phyloP scores from a whole-genome alignment of 257 asterid genomes.

The Jacaranda copaia region DNA sequence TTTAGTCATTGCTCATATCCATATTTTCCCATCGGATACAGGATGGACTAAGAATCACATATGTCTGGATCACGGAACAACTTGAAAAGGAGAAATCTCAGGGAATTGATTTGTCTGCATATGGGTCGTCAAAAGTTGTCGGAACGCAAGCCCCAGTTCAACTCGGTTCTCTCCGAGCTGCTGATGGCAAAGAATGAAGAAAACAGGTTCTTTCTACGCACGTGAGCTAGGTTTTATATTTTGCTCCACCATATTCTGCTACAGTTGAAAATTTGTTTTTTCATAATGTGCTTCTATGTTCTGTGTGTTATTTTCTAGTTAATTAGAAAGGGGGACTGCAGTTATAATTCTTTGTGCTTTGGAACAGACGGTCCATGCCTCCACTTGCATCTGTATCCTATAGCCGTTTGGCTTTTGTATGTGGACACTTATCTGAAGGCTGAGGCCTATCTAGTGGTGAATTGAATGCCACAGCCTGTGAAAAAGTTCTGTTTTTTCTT shows the following conservation, averaged over 20 bases:
- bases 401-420: neutral
- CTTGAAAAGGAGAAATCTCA: slow-evolving; percentile 64
- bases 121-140: slow-evolving; percentile 62
- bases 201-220: neutral
- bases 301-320: slow-evolving; percentile 1
- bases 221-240: neutral
- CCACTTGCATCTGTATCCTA: slow-evolving; percentile 15
- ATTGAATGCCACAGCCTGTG: too few species aligned
- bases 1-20: neutral
- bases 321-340: neutral
- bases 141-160: slow-evolving; percentile 64
- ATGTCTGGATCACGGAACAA: slow-evolving; percentile 74
- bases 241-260: neutral
- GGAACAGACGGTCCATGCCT: neutral
- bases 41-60: slow-evolving; percentile 76
- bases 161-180: slow-evolving; percentile 64
- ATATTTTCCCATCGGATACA: slow-evolving; percentile 17
- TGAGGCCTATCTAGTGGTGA: neutral
- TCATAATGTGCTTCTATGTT: neutral
- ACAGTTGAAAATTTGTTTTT: neutral
- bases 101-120: slow-evolving; percentile 42
- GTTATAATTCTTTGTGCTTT: slow-evolving; percentile 8
- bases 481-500: neutral
- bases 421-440: neutral
- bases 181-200: slow-evolving; percentile 56